Evolutionary conservation across 2,329 filamentous ascomycete species (phyloP).

Genomic region (Onygenales sp.): DNA sequence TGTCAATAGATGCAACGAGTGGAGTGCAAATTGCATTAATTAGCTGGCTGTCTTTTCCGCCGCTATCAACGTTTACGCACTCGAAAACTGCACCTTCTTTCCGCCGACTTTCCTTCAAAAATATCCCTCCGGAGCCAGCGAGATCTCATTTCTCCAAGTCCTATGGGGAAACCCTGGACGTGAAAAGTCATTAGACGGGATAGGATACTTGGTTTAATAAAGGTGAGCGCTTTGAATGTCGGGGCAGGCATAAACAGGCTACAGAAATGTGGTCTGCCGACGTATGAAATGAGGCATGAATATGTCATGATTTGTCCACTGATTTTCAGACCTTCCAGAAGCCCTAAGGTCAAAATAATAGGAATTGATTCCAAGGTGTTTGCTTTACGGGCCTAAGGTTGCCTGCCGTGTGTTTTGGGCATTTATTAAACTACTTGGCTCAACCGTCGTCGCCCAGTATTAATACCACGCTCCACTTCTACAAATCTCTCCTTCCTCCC

Average conservation of each 20-base stretch:
- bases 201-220: too few species aligned
- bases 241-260: too few species aligned
- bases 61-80: too few species aligned
- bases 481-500: background rate
- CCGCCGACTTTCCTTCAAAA: too few species aligned
- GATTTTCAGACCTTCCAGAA: conserved; percentile 1
- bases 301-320: background rate
- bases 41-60: background rate
- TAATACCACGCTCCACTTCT: conserved; percentile 1
- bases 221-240: too few species aligned
- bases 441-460: background rate
- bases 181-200: too few species aligned
- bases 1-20: background rate
- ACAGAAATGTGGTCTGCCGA: too few species aligned
- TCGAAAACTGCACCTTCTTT: too few species aligned
- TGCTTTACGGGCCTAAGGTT: background rate
- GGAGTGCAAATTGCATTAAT: background rate
- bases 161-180: too few species aligned
- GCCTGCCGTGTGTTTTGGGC: background rate
- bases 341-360: background rate
- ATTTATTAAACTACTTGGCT: background rate
- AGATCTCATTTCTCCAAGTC: too few species aligned
- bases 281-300: background rate
- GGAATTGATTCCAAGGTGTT: background rate
- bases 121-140: too few species aligned